Conservation (phyloP, 2,329 filamentous ascomycete species). For the Ascochyta viciae-villosae region DNA sequence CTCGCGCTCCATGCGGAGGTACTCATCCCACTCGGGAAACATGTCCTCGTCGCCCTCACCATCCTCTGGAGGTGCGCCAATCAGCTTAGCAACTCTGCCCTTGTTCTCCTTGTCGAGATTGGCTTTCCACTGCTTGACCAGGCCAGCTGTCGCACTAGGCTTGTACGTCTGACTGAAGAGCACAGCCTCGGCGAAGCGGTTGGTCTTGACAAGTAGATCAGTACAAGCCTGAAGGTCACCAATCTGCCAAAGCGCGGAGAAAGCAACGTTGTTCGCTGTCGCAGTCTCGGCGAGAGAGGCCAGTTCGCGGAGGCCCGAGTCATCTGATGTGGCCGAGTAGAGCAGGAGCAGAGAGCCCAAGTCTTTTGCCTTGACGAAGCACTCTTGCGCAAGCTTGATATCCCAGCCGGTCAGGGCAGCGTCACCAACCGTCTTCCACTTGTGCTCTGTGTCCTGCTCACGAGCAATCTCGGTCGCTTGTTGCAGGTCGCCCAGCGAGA, state of each 20-base stretch:
- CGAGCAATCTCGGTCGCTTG: conserved; percentile 85
- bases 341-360: conserved; percentile 87
- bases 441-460: conserved; percentile 87
- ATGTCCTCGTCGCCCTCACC: conserved; percentile 73
- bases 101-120: conserved; percentile 85
- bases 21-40: conserved; percentile 97
- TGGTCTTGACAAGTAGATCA: conserved; percentile 78
- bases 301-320: conserved; percentile 74
- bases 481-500: conserved; percentile 81
- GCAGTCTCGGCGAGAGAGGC: conserved; percentile 76
- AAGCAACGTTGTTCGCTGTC: conserved; percentile 90
- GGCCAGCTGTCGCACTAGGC: conserved; percentile 72
- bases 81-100: conserved; percentile 79
- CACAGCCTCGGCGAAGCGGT: conserved; percentile 82
- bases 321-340: conserved; percentile 84
- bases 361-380: conserved; percentile 90
- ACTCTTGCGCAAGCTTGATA: conserved; percentile 85
- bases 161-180: conserved; percentile 96
- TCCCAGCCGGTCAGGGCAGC: conserved; percentile 88
- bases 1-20: conserved; percentile 79
- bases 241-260: conserved; percentile 87
- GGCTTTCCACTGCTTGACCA: conserved; percentile 82
- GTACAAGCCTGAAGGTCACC: conserved; percentile 84
- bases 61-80: conserved; percentile 78
- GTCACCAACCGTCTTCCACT: conserved; percentile 98